phyloP scores from a whole-genome alignment of 192 early-diverging fungal genomes.

The Thamnidium elegans region DNA sequence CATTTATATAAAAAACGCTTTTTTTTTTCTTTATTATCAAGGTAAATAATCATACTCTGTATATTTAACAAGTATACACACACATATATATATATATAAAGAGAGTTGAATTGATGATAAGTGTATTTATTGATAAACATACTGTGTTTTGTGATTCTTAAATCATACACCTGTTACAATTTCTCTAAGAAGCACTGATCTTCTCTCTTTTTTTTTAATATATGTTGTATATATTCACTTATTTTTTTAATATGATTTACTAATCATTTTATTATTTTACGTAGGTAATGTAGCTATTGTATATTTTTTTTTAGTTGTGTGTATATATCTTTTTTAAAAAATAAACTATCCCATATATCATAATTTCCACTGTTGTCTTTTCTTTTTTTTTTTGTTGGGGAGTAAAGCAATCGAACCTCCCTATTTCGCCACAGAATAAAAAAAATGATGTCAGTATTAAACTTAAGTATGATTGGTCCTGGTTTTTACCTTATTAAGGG shows the following conservation, averaged over 20 bases:
- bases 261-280: not conserved
- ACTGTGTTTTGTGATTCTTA: conserved; percentile 16
- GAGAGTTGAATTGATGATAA: conserved; percentile 13
- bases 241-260: too few species aligned
- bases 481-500: too few species aligned
- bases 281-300: not conserved
- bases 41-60: conserved; percentile 9
- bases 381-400: too few species aligned
- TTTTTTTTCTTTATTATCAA: not conserved
- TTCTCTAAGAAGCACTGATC: conserved; percentile 23
- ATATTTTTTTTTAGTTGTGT: not conserved
- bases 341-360: too few species aligned
- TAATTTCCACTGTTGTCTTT: not conserved
- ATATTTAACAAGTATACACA: not conserved
- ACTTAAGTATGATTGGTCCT: too few species aligned
- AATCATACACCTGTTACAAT: conserved; percentile 5
- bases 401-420: too few species aligned
- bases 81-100: not conserved
- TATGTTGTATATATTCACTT: too few species aligned
- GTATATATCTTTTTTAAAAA: not conserved
- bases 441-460: too few species aligned
- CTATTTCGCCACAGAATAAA: too few species aligned
- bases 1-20: not conserved
- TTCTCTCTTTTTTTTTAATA: not conserved
- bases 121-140: conserved; percentile 11